phyloP scores from a whole-genome alignment of 1,284 basidiomycete species.

The Ceratorhiza oryzae-sativae region DNA sequence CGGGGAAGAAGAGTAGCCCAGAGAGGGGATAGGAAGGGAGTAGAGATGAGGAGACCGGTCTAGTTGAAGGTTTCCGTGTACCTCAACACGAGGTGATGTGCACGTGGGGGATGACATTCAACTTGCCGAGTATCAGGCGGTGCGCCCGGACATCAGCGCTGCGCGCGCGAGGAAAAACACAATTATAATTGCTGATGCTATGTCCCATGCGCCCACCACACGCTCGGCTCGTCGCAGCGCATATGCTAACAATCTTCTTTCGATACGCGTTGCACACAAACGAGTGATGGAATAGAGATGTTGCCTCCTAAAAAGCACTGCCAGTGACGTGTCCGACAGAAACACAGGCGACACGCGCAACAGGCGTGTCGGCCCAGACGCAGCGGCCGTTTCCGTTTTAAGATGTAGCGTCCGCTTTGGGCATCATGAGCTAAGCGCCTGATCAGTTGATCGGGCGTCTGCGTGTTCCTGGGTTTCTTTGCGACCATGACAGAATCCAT shows the following conservation, averaged over 20 bases:
- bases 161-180: background rate
- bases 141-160: conserved; percentile 5
- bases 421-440: conserved; percentile 22
- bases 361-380: conserved; percentile 1
- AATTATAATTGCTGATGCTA: background rate
- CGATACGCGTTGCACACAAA: conserved; percentile 14
- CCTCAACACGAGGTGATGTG: conserved; percentile 17
- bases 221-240: background rate
- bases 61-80: background rate
- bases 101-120: conserved; percentile 9
- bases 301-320: background rate
- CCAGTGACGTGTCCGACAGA: conserved; percentile 6
- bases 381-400: background rate
- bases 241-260: background rate
- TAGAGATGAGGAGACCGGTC: conserved; percentile 19
- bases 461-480: background rate
- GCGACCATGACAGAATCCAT: background rate
- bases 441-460: conserved; percentile 13
- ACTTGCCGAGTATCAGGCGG: conserved; percentile 3
- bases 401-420: conserved; percentile 1
- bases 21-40: conserved; percentile 10
- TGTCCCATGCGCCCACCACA: background rate
- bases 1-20: background rate
- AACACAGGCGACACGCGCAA: background rate
- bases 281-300: conserved; percentile 6